Percentiles rank a stretch among this genome's conserved stretches.
phyloP scores from a whole-genome alignment of 2,329 filamentous ascomycete genomes.

The Colletotrichum gloeosporioides region DNA sequence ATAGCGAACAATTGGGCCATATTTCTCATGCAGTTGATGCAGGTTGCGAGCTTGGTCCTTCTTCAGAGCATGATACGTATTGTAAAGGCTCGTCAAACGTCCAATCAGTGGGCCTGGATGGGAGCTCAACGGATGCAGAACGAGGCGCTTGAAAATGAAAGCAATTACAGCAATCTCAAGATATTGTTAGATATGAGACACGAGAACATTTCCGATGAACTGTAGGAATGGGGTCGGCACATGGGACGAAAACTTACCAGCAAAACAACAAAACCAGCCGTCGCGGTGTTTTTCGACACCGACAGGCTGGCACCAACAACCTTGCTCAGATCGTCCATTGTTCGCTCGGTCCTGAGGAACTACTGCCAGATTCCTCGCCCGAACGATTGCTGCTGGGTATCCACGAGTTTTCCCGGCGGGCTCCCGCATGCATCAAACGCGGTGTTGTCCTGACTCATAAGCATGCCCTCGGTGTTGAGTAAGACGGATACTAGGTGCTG shows the following conservation, averaged over 20 bases:
- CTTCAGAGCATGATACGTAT: slow-evolving; percentile 3
- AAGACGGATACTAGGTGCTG: background rate
- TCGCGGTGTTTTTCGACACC: background rate
- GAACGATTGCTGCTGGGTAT: background rate
- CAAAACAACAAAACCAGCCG: background rate
- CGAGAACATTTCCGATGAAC: background rate
- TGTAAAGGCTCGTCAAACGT: background rate
- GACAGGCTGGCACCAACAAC: background rate
- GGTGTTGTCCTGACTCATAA: background rate
- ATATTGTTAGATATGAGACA: background rate
- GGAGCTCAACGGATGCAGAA: background rate
- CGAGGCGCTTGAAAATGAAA: background rate
- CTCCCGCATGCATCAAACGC: background rate
- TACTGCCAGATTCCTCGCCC: background rate
- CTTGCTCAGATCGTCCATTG: background rate
- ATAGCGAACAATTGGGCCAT: background rate
- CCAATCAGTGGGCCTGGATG: background rate
- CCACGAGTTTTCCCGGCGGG: background rate
- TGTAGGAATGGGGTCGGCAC: background rate
- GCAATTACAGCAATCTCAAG: background rate
- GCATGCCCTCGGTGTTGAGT: background rate
- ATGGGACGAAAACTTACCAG: background rate
- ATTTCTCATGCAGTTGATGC: background rate
- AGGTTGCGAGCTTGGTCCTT: slow-evolving; percentile 5
- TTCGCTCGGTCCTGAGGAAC: background rate